Evolutionary conservation across 2,329 filamentous ascomycete genomes (phyloP), one percentile per base, ranked within the genome.

Genomic region (Fusarium neocosmosporiellum): DNA sequence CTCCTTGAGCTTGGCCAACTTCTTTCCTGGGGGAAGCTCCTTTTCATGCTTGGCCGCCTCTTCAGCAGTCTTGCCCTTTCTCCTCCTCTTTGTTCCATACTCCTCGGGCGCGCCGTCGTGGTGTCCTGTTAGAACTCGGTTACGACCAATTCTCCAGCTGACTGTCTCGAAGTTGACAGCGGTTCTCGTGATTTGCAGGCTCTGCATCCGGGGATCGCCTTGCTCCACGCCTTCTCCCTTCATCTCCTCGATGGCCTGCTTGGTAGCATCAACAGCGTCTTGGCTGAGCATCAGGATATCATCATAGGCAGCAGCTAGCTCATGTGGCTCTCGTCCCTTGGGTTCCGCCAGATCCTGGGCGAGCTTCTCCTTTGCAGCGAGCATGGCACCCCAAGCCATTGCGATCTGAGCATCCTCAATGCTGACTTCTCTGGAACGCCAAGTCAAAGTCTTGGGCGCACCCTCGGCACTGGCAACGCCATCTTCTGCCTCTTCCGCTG

Each of bases 351-450:
- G 79, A 63, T 84, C 86, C 64, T 87, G 82, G 1, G 85, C 80
- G 37, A 92, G 78, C 10, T 81, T 83, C 22, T 83, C 80, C 70
- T 87, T 88, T 39, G 89, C 89, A 9, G 81, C 83, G 50, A 87
- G 84, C 6, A 96, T 92, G 22, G 91, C 87, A 11, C 91, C 93
- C 78, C 98, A 89, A 7, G 95, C 93, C 73, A 95, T 89, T 1
- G 95, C 94, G 76, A 98, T 98, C 58, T 94, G 92, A 29, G 96
- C 95, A 82, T 99, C 96, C 77, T 98, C 95, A 60, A 99, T 93
- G 73, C 92, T 91, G 18, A 98, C 96, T 70, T 92, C 92, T 46
- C 95, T 90, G 11, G 91, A 92, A 72, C 96, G 91, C 96, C 96
- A 99, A 5, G 89, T 91, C 66, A 99, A 91, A 11, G 91, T 93